These are phyloP conservation scores for Picea abies DNA, from an alignment of 83 land plant genomes.

Conservation along the genomic window DNA sequence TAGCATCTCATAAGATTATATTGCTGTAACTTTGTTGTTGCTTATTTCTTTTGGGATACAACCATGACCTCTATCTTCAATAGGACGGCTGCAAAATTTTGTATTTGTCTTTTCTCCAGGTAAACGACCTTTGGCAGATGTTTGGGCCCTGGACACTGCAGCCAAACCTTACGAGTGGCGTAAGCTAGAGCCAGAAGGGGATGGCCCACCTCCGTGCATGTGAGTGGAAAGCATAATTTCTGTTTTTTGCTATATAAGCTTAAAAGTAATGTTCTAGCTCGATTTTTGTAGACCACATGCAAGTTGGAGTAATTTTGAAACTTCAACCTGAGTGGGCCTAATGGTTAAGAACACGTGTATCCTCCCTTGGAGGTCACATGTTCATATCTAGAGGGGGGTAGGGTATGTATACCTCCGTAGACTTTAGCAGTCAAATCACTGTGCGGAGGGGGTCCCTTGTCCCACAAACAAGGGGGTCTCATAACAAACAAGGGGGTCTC, in stretches of 20 bases:
- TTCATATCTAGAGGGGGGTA: too few species aligned
- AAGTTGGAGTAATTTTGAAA: not conserved
- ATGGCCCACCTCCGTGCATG: slow-evolving; percentile 98
- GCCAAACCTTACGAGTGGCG: slow-evolving; percentile 96
- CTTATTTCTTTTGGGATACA: not conserved
- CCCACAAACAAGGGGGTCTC: too few species aligned
- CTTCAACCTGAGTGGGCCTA: too few species aligned
- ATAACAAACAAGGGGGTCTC: too few species aligned
- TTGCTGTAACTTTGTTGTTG: not conserved
- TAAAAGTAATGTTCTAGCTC: not conserved
- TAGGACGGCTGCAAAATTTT: not conserved
- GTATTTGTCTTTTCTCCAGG: slow-evolving; percentile 37
- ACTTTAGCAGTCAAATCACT: too few species aligned
- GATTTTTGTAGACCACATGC: not conserved
- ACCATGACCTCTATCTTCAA: not conserved
- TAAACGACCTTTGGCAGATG: slow-evolving; percentile 88
- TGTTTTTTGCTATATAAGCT: not conserved
- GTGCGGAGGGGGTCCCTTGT: too few species aligned
- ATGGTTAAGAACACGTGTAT: too few species aligned
- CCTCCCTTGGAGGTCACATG: too few species aligned
- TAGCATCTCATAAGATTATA: not conserved
- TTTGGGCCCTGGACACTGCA: slow-evolving; percentile 95
- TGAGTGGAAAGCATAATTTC: slow-evolving; percentile 27
- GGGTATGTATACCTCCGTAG: too few species aligned
- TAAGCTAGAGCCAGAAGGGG: slow-evolving; percentile 91